Conservation (phyloP, 768 basidiomycete genomes). For the Candolleomyces eurysporus region DNA sequence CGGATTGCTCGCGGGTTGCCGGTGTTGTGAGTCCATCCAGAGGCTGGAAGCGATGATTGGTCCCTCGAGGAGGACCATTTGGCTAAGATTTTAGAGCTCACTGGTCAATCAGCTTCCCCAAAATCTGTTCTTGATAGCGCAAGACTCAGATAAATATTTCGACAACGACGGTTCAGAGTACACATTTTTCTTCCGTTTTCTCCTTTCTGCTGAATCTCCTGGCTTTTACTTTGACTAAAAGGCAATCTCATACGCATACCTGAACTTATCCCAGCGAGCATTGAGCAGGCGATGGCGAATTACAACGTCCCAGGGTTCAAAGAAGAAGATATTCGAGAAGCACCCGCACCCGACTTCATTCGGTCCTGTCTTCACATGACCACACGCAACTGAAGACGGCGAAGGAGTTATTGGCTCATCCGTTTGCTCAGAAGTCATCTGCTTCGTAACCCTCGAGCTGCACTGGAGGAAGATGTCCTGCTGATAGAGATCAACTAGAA, state of each 20-base stretch:
- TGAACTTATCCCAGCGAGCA: background rate
- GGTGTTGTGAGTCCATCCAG: slow-evolving; percentile 13
- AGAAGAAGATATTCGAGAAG: slow-evolving; percentile 10
- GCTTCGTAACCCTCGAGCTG: background rate
- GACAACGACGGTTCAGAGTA: background rate
- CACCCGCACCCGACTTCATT: slow-evolving; percentile 1
- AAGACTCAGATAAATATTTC: background rate
- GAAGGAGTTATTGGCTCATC: background rate
- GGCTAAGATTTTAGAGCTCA: background rate
- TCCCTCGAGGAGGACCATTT: background rate
- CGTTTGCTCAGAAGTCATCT: background rate
- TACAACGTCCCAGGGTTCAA: slow-evolving; percentile 1
- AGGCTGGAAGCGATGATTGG: background rate
- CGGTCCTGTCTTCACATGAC: background rate
- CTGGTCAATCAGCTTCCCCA: background rate
- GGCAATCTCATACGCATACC: background rate
- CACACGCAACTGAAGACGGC: background rate
- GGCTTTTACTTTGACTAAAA: background rate
- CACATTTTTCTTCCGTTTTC: background rate
- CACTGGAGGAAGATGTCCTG: too few species aligned
- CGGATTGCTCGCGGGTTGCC: slow-evolving; percentile 13
- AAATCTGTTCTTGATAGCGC: background rate
- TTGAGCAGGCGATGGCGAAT: background rate
- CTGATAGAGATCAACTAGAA: too few species aligned
- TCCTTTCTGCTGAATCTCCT: background rate